Conservation (phyloP, 148 eudicot genomes). For the Amaranthus hypochondriacus region DNA sequence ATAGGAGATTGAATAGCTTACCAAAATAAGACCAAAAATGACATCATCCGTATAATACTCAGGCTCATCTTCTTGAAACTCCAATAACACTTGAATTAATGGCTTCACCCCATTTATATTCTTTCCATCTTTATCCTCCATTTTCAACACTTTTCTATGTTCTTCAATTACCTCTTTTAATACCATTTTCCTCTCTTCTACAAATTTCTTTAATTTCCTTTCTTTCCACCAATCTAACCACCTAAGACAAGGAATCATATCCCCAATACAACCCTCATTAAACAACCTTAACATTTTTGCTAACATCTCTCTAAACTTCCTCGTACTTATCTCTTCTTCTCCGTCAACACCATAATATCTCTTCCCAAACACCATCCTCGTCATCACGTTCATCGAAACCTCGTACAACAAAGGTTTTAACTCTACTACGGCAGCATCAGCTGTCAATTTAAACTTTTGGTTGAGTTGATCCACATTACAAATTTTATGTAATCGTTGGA, state of each 20-base stretch:
- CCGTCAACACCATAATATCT: slow-evolving; percentile 13
- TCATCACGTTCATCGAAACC: slow-evolving; percentile 24
- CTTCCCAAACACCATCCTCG: slow-evolving; percentile 26
- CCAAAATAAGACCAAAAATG: slow-evolving; percentile 8
- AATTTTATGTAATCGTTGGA: slow-evolving; percentile 2
- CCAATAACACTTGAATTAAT: background rate
- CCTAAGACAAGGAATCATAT: slow-evolving; percentile 4
- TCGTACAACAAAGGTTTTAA: slow-evolving; percentile 15
- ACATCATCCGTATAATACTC: slow-evolving; percentile 1
- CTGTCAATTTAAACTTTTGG: background rate
- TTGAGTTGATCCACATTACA: background rate
- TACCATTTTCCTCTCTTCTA: background rate
- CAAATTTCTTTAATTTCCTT: background rate
- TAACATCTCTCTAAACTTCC: background rate
- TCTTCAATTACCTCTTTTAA: background rate
- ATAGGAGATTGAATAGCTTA: background rate
- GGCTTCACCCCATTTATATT: background rate
- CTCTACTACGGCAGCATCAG: background rate
- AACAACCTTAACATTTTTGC: background rate
- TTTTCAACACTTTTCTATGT: background rate
- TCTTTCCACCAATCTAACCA: slow-evolving; percentile 3
- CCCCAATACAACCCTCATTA: slow-evolving; percentile 2
- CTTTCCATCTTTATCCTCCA: background rate
- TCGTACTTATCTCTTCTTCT: too few relatives aligned
- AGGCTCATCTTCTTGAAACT: background rate